Percentiles rank a stretch among this genome's conserved stretches.
These are phyloP conservation scores for Hura crepitans DNA, from an alignment of 441 rosid species.

Conservation along the genomic window DNA sequence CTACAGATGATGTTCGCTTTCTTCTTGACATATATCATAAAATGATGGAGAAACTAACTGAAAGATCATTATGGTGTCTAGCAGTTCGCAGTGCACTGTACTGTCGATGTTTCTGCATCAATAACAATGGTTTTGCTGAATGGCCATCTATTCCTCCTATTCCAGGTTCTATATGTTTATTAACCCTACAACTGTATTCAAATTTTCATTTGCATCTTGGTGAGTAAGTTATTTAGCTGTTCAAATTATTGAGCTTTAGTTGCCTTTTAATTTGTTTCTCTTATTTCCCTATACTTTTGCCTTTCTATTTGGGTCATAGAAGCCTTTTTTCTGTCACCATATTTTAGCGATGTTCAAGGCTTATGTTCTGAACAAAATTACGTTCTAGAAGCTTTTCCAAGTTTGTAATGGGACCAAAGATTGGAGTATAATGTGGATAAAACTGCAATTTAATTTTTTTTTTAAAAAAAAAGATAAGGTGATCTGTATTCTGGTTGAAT, in stretches of 20 bases:
- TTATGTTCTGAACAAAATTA: neutral
- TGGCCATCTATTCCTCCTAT: constrained; percentile 68
- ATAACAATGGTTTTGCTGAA: constrained; percentile 56
- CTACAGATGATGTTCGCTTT: constrained; percentile 95
- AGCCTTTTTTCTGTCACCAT: neutral
- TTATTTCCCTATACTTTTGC: neutral
- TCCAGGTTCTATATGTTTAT: constrained; percentile 53
- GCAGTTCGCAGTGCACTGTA: constrained; percentile 78
- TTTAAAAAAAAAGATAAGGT: neutral
- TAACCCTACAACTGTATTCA: neutral
- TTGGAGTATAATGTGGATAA: neutral
- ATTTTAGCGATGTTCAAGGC: neutral
- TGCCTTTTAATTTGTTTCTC: neutral
- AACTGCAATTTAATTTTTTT: neutral
- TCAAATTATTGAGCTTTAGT: constrained; percentile 5
- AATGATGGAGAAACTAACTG: constrained; percentile 73
- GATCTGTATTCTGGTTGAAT: neutral
- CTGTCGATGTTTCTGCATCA: constrained; percentile 83
- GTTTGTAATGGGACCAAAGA: neutral
- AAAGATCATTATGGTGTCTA: constrained; percentile 71
- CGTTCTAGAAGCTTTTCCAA: neutral
- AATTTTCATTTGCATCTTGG: neutral
- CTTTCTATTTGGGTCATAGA: neutral
- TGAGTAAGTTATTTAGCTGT: neutral
- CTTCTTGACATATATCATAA: constrained; percentile 67